Percentiles rank a stretch among this genome's conserved stretches.
phyloP scores from a whole-genome alignment of 306 rosid genomes.

The Glycine soja region DNA sequence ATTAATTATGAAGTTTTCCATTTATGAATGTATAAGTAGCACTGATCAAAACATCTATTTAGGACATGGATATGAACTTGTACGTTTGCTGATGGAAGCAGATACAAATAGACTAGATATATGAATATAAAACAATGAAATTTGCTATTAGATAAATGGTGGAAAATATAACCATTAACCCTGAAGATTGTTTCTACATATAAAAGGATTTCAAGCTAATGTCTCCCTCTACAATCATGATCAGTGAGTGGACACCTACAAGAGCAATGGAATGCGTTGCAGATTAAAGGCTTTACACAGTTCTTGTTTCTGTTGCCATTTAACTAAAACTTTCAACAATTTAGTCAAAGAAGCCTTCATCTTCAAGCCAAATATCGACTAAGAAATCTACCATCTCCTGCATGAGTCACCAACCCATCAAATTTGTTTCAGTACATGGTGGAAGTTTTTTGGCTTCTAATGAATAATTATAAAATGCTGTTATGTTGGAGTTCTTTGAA shows the following conservation, averaged over 20 bases:
- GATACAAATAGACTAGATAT: slow-evolving; percentile 6
- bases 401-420: slow-evolving; percentile 44
- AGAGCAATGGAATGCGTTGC: too few species aligned
- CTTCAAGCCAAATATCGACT: slow-evolving; percentile 93
- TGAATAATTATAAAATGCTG: neutral
- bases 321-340: slow-evolving; percentile 28
- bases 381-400: slow-evolving; percentile 99
- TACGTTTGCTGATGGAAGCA: neutral
- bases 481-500: neutral
- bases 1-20: neutral
- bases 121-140: slow-evolving; percentile 24
- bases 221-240: slow-evolving; percentile 30
- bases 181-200: slow-evolving; percentile 31
- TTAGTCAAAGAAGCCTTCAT: slow-evolving; percentile 82
- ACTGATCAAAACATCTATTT: neutral
- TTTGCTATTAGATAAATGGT: slow-evolving; percentile 28
- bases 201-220: slow-evolving; percentile 35
- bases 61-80: slow-evolving; percentile 7
- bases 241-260: slow-evolving; percentile 23
- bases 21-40: neutral
- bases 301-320: slow-evolving; percentile 43
- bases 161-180: slow-evolving; percentile 35
- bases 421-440: slow-evolving; percentile 40
- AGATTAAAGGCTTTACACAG: slow-evolving; percentile 39
- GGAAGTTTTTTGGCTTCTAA: slow-evolving; percentile 11